These are phyloP conservation scores for Claviceps monticola DNA, from an alignment of 2,329 filamentous ascomycete species.

Conservation along the genomic window DNA sequence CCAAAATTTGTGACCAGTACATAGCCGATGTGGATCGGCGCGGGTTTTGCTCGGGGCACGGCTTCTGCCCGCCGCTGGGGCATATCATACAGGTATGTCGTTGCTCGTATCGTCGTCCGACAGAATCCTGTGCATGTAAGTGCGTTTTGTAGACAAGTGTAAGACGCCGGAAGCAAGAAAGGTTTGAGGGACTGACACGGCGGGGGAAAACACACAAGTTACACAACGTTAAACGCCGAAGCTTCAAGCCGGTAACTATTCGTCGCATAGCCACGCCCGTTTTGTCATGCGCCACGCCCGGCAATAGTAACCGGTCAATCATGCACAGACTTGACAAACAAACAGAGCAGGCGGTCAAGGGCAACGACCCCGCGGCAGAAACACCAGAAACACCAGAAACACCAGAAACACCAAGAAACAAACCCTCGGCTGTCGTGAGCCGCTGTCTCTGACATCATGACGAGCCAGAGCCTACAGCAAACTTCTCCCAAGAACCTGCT, in stretches of 20 bases:
- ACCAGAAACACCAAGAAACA: neutral
- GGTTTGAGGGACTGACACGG: no score
- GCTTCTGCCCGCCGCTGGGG: neutral
- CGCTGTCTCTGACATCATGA: neutral
- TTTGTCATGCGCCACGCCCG: no score
- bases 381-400: neutral
- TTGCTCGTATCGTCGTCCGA: neutral
- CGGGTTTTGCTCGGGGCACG: neutral
- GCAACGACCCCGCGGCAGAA: neutral
- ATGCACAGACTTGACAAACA: neutral
- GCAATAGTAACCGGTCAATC: no score
- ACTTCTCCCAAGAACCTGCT: neutral
- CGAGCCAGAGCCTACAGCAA: neutral
- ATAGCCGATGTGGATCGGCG: neutral
- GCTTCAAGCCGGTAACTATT: no score
- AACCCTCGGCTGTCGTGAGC: neutral
- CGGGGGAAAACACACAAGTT: no score
- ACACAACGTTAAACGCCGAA: no score
- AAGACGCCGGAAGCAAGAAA: no score
- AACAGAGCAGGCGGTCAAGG: slow-evolving; percentile 5
- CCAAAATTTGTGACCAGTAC: neutral
- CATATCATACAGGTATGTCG: neutral
- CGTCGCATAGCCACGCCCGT: no score
- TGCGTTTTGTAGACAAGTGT: no score
- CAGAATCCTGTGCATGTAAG: neutral